Conservation (phyloP, 1,139 yeast species). For the Debaryomyces robertsiae region DNA sequence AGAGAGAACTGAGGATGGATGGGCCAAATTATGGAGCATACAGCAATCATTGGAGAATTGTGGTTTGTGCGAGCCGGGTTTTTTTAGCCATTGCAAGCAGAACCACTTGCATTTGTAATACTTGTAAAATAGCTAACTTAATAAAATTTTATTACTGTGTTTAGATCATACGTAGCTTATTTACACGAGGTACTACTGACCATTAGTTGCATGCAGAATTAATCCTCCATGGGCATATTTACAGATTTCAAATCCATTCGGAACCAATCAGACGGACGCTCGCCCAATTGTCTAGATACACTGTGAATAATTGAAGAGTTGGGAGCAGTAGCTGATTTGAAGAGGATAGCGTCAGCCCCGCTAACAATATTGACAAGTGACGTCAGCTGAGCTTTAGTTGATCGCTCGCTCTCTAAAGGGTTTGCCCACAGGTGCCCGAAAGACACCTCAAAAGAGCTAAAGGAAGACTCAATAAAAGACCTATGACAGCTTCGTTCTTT, state of each 20-base stretch:
- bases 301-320: background rate
- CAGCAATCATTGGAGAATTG: no score
- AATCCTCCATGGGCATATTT: background rate
- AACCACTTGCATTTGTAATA: no score
- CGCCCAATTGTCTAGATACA: slow-evolving; percentile 14
- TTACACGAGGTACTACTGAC: no score
- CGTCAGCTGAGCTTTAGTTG: background rate
- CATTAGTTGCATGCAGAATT: background rate
- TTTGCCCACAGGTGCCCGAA: background rate
- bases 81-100: no score
- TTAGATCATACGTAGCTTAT: background rate
- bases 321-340: background rate
- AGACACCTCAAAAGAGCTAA: slow-evolving; percentile 17
- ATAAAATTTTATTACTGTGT: background rate
- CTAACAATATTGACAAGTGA: background rate
- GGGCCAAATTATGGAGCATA: no score
- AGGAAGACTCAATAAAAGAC: slow-evolving; percentile 14
- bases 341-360: background rate
- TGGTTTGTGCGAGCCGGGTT: no score
- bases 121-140: slow-evolving; percentile 3
- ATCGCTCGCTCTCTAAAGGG: background rate
- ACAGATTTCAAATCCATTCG: slow-evolving; percentile 18
- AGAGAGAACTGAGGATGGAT: slow-evolving; percentile 69
- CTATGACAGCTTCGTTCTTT: background rate
- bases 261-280: slow-evolving; percentile 25